phyloP scores from a whole-genome alignment of 2,329 filamentous ascomycete species.

The Ilyonectria robusta region DNA sequence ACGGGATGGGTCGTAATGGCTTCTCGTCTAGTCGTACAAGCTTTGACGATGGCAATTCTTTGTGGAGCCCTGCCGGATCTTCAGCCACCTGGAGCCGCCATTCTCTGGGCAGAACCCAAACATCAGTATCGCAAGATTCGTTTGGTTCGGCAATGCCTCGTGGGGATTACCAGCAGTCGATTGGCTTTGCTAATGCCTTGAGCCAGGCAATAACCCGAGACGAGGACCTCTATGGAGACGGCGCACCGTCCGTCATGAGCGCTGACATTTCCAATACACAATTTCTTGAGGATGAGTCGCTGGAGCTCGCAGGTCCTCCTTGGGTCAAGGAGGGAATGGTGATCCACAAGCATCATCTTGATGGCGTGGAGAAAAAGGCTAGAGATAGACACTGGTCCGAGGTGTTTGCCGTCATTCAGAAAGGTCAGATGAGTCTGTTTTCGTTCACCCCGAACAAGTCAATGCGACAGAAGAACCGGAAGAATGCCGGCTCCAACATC shows the following conservation, averaged over 20 bases:
- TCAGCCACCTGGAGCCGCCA: constrained; percentile 98
- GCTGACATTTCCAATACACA: constrained; percentile 72
- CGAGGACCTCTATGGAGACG: constrained; percentile 73
- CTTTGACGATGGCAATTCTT: constrained; percentile 88
- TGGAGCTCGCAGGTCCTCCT: constrained; percentile 93
- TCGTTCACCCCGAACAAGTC: constrained; percentile 91
- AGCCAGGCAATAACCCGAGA: constrained; percentile 98
- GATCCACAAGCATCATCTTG: constrained; percentile 96
- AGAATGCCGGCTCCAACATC: constrained; percentile 61
- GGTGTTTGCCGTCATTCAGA: constrained; percentile 95
- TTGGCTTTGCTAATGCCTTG: constrained; percentile 96
- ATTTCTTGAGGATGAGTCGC: constrained; percentile 90
- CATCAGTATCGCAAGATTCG: constrained; percentile 93
- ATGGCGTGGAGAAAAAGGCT: constrained; percentile 89
- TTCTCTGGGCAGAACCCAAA: constrained; percentile 90
- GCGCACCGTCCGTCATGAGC: constrained; percentile 66
- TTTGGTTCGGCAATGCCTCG: constrained; percentile 82
- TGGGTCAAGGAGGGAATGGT: constrained; percentile 98
- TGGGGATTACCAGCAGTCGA: constrained; percentile 93
- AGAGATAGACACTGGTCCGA: constrained; percentile 96
- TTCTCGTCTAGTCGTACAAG: constrained; percentile 94
- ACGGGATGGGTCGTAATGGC: constrained; percentile 80
- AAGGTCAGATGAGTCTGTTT: constrained; percentile 94
- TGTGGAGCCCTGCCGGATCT: constrained; percentile 88
- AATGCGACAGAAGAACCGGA: constrained; percentile 75